phyloP scores from a whole-genome alignment of 129 eudicot species.

The Deinandra increscens region DNA sequence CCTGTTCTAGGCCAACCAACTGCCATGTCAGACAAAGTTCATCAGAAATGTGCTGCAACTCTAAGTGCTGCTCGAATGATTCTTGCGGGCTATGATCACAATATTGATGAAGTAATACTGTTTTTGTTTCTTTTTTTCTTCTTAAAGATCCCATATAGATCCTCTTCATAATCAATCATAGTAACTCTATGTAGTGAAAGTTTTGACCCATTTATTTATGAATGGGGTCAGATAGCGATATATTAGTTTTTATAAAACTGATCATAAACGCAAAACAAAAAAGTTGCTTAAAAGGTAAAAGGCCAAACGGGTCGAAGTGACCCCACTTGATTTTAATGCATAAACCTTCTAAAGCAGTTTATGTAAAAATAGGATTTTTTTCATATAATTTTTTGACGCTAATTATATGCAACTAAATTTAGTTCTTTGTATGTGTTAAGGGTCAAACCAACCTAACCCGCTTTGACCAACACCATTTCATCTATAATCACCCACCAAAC shows the following conservation, averaged over 20 bases:
- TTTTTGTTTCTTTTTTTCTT: background rate
- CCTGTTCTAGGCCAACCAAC: slow-evolving; percentile 90
- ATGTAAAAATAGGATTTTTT: background rate
- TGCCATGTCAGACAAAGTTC: slow-evolving; percentile 95
- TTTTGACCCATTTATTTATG: background rate
- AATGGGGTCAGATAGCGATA: background rate
- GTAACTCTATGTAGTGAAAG: background rate
- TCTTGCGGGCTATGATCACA: slow-evolving; percentile 96
- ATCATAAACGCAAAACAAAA: background rate
- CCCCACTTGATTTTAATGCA: background rate
- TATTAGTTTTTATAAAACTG: background rate
- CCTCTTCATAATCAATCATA: background rate
- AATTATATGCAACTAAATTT: background rate
- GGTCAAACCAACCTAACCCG: background rate
- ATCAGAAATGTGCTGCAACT: slow-evolving; percentile 95
- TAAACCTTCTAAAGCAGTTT: background rate
- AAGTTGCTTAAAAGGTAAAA: background rate
- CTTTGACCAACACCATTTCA: background rate
- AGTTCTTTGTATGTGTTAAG: background rate
- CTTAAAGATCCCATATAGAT: background rate
- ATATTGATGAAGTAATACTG: slow-evolving; percentile 78
- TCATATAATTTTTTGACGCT: background rate
- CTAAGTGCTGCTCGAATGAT: slow-evolving; percentile 93
- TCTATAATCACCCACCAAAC: background rate
- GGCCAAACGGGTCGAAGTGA: background rate